phyloP scores from a whole-genome alignment of 1,139 yeast genomes.

The Pichia sp. region DNA sequence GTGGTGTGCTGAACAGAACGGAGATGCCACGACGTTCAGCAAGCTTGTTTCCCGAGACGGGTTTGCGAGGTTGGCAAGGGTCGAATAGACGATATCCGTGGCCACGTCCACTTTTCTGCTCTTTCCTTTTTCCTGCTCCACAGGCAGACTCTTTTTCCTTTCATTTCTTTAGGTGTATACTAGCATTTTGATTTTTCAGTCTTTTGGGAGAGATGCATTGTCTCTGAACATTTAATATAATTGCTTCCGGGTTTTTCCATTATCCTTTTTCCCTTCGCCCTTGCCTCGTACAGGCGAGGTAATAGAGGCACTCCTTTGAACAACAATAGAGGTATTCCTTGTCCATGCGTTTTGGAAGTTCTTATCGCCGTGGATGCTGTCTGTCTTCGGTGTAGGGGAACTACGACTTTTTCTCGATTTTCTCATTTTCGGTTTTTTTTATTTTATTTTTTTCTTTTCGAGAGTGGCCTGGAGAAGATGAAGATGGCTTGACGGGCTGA shows the following conservation, averaged over 20 bases:
- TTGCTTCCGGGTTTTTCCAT: neutral
- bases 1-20: slow-evolving; percentile 25
- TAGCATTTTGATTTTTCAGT: neutral
- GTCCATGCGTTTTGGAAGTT: no score
- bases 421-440: no score
- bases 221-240: neutral
- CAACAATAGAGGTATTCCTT: no score
- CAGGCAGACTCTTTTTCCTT: neutral
- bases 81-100: neutral
- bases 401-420: no score
- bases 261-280: neutral
- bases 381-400: no score
- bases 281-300: no score
- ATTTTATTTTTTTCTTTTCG: no score
- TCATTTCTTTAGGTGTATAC: neutral
- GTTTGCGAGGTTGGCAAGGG: slow-evolving; percentile 12
- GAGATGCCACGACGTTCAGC: slow-evolving; percentile 17
- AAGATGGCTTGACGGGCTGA: no score
- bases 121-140: neutral
- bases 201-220: neutral
- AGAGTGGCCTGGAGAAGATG: no score
- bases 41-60: slow-evolving; percentile 19
- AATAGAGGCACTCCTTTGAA: no score
- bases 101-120: slow-evolving; percentile 1
- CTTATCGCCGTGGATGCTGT: no score